Percentiles rank a stretch among this genome's conserved stretches.
These are phyloP conservation scores for Angophora floribunda DNA, from an alignment of 345 rosid genomes.

Conservation along the genomic window DNA sequence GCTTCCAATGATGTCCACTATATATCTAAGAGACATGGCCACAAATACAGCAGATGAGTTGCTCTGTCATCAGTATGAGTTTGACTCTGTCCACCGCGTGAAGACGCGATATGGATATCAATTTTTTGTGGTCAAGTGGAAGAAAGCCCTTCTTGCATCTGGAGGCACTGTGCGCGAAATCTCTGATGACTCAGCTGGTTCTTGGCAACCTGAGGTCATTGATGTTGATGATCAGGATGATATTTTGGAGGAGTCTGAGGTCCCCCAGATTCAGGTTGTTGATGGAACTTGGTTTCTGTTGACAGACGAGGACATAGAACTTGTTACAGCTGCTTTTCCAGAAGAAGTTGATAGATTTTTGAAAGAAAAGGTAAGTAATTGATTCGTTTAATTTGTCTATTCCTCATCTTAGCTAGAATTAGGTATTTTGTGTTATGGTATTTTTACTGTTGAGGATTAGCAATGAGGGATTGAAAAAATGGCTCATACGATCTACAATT, in stretches of 20 bases:
- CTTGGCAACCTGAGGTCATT: slow-evolving; percentile 20
- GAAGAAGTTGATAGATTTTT: slow-evolving; percentile 47
- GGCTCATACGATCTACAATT: not conserved
- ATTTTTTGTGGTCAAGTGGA: slow-evolving; percentile 70
- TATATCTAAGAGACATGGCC: slow-evolving; percentile 63
- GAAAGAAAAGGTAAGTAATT: slow-evolving; percentile 49
- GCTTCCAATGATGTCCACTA: slow-evolving; percentile 76
- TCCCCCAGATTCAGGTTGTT: slow-evolving; percentile 39
- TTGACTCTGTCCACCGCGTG: slow-evolving; percentile 63
- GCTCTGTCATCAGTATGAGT: slow-evolving; percentile 57
- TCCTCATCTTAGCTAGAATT: not conserved
- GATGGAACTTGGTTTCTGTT: slow-evolving; percentile 43
- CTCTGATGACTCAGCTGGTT: slow-evolving; percentile 5
- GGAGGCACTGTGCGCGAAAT: slow-evolving; percentile 3
- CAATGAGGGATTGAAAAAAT: not conserved
- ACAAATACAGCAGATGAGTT: slow-evolving; percentile 22
- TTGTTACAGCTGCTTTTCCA: slow-evolving; percentile 66
- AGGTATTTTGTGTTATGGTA: not conserved
- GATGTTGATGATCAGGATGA: slow-evolving; percentile 41
- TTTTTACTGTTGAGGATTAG: not conserved
- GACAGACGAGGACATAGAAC: slow-evolving; percentile 71
- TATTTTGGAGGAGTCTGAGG: slow-evolving; percentile 31
- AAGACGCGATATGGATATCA: slow-evolving; percentile 61
- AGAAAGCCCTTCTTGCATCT: slow-evolving; percentile 25
- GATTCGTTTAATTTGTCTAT: not conserved